Percentiles rank a stretch among this genome's conserved stretches.
phyloP scores from a whole-genome alignment of 2,329 filamentous ascomycete genomes.

The Thielaviopsis musarum region DNA sequence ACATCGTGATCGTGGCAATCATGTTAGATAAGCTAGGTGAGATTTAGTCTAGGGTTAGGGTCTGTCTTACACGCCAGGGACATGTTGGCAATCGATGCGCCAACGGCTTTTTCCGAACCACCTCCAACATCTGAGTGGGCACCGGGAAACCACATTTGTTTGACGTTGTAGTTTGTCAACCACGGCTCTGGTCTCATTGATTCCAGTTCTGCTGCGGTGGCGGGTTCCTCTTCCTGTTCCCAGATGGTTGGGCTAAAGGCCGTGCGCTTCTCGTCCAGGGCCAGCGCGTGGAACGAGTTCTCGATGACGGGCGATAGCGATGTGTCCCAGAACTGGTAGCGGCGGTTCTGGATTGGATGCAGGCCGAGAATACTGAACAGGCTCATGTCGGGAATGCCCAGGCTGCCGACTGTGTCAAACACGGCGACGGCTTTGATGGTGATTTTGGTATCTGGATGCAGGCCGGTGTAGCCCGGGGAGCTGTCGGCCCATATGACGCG shows the following conservation, averaged over 20 bases:
- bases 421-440: conserved; percentile 27
- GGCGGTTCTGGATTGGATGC: conserved; percentile 25
- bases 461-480: neutral
- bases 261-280: conserved; percentile 37
- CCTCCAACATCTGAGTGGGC: conserved; percentile 56
- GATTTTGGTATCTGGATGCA: conserved; percentile 1
- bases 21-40: neutral
- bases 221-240: conserved; percentile 22
- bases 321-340: conserved; percentile 36
- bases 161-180: conserved; percentile 20
- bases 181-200: conserved; percentile 1
- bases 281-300: conserved; percentile 42
- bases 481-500: conserved; percentile 16
- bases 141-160: conserved; percentile 51
- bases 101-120: conserved; percentile 32
- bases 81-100: conserved; percentile 22
- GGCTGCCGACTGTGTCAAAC: conserved; percentile 28
- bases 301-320: conserved; percentile 34
- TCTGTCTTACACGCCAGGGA: conserved; percentile 22
- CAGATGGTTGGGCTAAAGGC: conserved; percentile 40
- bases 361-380: conserved; percentile 32
- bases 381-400: conserved; percentile 26
- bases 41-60: neutral
- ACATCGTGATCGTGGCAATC: neutral
- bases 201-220: conserved; percentile 18